phyloP scores from a whole-genome alignment of 108 stramenopile species.

The Cyclostephanos tholiformis region DNA sequence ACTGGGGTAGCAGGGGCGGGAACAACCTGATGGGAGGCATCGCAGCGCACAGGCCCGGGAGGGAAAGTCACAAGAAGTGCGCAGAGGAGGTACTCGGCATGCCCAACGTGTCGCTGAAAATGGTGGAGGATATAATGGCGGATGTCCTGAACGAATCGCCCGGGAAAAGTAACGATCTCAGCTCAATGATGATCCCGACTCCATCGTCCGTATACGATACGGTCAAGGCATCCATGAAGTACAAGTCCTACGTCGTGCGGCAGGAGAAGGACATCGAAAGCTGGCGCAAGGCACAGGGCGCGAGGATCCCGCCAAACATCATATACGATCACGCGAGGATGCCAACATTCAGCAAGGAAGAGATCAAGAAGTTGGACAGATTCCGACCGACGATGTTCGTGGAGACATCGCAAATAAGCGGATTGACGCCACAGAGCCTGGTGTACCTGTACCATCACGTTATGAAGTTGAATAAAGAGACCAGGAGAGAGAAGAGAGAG shows the following conservation, averaged over 20 bases:
- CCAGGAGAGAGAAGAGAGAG: slow-evolving; percentile 45
- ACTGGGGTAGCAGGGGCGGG: slow-evolving; percentile 82
- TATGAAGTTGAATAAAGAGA: slow-evolving; percentile 65
- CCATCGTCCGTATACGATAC: slow-evolving; percentile 85
- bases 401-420: slow-evolving; percentile 92
- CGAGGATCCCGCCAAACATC: slow-evolving; percentile 88
- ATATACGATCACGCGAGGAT: slow-evolving; percentile 76
- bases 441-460: slow-evolving; percentile 94
- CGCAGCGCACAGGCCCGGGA: slow-evolving; percentile 53
- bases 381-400: slow-evolving; percentile 88
- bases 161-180: slow-evolving; percentile 19
- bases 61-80: slow-evolving; percentile 78
- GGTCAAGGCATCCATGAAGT: slow-evolving; percentile 93
- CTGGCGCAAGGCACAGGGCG: slow-evolving; percentile 88
- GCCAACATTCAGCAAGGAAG: slow-evolving; percentile 91
- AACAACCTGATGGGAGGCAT: slow-evolving; percentile 80
- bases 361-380: slow-evolving; percentile 78
- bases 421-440: slow-evolving; percentile 92
- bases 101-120: slow-evolving; percentile 83
- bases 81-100: slow-evolving; percentile 87
- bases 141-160: slow-evolving; percentile 31
- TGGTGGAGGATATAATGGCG: slow-evolving; percentile 81
- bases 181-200: slow-evolving; percentile 31
- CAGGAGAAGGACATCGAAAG: slow-evolving; percentile 95
- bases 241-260: slow-evolving; percentile 79